Evolutionary conservation across 179 eudicot genomes (phyloP), one percentile per base, ranked within the genome.

Genomic region (Patellifolia procumbens): DNA sequence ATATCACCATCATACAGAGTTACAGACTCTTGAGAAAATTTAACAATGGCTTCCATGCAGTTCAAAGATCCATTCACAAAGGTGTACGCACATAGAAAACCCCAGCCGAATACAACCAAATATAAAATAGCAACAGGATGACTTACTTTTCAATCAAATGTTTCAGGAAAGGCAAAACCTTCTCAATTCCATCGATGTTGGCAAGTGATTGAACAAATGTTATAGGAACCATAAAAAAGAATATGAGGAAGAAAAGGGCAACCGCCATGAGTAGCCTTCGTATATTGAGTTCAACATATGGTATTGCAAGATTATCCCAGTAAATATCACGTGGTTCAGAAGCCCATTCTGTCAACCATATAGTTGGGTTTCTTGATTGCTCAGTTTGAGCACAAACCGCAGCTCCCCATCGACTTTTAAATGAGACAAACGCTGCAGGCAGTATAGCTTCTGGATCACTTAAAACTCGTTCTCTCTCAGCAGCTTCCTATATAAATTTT

Each of bases 331-430:
- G 84, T 81, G 98, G 98, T 74, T 94, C 98, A 35, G 97, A 91
- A 76, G 98, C 98, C 98, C 98, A 94, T 53, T 92, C 89, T 3
- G 97, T 87, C 72, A 94, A 83, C 98, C 98, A 94, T 71, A 87
- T 55, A 29, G 97, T 94, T 12, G 97, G 92, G 80, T 94, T 89
- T 64, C 86, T 89, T 63, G 96, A 60, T 80, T 94, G 98, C 65
- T 90, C 91, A 66, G 98, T 94, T 86, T 94, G 98, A 79, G 98
- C 98, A 86, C 98, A 94, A 70, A 94, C 94, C 76, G 97, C 98
- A 45, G 97, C 97, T 73, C 97, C 98, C 98, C 98, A 94, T 72
- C 98, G 89, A 34, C 86, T 79, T 79, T 79, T 92, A 72, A 94
- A 94, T 26, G 98, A 94, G 73, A 94, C 98, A 89, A 94, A 94